These are phyloP conservation scores for Colletotrichum trifolii DNA, from an alignment of 2,329 filamentous ascomycete species.

Conservation along the genomic window DNA sequence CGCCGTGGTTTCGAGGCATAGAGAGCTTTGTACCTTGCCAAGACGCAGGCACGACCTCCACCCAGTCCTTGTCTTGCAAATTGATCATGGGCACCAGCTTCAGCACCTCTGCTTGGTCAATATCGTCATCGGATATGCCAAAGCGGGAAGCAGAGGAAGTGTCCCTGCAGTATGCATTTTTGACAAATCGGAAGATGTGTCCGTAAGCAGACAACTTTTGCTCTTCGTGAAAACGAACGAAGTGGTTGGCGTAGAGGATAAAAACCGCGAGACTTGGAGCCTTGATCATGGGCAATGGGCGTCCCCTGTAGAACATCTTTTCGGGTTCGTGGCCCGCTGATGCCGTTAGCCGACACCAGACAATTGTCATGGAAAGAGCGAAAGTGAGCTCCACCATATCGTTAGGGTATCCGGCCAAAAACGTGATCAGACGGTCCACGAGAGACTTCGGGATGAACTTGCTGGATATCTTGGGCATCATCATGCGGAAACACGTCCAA, in stretches of 20 bases:
- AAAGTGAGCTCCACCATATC: constrained; percentile 5
- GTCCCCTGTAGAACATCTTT: too few species aligned
- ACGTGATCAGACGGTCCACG: neutral
- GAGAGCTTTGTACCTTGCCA: neutral
- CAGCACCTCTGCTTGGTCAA: neutral
- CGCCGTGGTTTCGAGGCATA: constrained; percentile 5
- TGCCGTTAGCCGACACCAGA: neutral
- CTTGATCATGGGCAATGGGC: too few species aligned
- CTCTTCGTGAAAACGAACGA: constrained; percentile 9
- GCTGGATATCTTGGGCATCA: constrained; percentile 6
- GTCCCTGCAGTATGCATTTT: neutral
- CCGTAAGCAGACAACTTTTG: neutral
- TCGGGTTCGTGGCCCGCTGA: too few species aligned
- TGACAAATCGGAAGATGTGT: constrained; percentile 1
- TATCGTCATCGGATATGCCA: neutral
- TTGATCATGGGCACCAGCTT: neutral
- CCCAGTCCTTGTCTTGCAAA: neutral
- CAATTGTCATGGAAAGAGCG: neutral
- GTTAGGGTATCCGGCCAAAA: neutral
- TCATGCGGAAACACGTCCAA: neutral
- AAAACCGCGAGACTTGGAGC: neutral
- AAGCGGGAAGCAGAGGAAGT: neutral
- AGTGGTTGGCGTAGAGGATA: constrained; percentile 8
- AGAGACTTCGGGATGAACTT: neutral
- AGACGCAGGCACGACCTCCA: constrained; percentile 12